Percentiles rank a stretch among this genome's conserved stretches.
Evolutionary conservation across 805 yeast genomes (phyloP).

Genomic region (Yarrowia deformans): DNA sequence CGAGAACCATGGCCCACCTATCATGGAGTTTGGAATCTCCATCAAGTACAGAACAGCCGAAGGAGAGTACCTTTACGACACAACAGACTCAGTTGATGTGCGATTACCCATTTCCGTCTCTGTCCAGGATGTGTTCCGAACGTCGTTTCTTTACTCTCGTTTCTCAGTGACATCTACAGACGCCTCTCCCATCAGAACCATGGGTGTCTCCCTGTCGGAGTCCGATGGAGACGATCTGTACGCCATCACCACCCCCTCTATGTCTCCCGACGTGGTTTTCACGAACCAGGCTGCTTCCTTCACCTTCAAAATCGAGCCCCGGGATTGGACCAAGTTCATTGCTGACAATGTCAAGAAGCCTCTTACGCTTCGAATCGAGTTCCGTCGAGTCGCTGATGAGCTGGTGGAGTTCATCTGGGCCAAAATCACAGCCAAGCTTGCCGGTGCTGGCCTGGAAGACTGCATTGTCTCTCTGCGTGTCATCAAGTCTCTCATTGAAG

Average conservation of each 20-base stretch:
- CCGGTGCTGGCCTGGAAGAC: constrained; percentile 20
- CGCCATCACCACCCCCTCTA: constrained; percentile 49
- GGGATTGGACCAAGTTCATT: constrained; percentile 52
- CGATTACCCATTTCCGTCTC: constrained; percentile 71
- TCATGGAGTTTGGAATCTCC: constrained; percentile 42
- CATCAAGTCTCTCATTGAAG: constrained; percentile 39
- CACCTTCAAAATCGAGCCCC: constrained; percentile 60
- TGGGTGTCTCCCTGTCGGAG: constrained; percentile 59
- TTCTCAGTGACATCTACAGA: constrained; percentile 71
- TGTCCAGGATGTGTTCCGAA: constrained; percentile 78
- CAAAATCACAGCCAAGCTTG: constrained; percentile 38
- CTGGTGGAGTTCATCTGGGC: constrained; percentile 36
- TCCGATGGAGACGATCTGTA: constrained; percentile 52
- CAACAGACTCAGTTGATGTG: constrained; percentile 56
- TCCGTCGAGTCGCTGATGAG: constrained; percentile 44
- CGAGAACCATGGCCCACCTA: constrained; percentile 27
- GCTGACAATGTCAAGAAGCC: constrained; percentile 47
- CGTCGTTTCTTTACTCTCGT: constrained; percentile 64
- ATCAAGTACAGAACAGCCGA: constrained; percentile 45
- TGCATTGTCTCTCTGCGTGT: constrained; percentile 39
- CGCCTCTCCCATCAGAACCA: constrained; percentile 54
- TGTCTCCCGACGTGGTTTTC: constrained; percentile 56
- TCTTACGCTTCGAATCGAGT: constrained; percentile 41
- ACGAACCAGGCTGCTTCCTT: constrained; percentile 74
- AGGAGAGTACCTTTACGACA: constrained; percentile 42